A percentile compares a stretch with the other conserved stretches of the same genome.
These are phyloP conservation scores for Entonaema liquescens DNA, from an alignment of 495 filamentous ascomycete species.

Conservation along the genomic window DNA sequence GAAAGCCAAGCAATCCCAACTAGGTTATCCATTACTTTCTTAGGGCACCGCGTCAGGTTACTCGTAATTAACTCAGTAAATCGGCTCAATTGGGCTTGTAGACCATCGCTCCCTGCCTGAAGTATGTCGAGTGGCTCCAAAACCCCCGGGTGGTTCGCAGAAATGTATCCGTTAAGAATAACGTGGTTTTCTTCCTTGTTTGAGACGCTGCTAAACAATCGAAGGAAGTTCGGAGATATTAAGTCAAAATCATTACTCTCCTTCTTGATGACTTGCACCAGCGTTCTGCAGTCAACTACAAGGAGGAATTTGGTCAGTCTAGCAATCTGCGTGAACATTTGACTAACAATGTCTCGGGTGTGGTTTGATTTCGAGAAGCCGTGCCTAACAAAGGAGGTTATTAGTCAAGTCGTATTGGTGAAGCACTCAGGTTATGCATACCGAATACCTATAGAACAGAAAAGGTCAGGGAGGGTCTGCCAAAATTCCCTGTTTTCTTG, in stretches of 20 bases:
- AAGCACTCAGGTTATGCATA: slow-evolving; percentile 20
- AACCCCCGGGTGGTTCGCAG: slow-evolving; percentile 11
- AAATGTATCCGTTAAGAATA: slow-evolving; percentile 16
- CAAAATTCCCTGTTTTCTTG: slow-evolving; percentile 49
- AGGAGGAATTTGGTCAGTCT: slow-evolving; percentile 42
- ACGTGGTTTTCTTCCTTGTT: slow-evolving; percentile 25
- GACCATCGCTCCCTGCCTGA: slow-evolving; percentile 33
- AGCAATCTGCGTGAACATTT: slow-evolving; percentile 36
- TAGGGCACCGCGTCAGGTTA: slow-evolving; percentile 51
- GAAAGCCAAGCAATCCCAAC: slow-evolving; percentile 48
- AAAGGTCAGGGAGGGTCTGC: slow-evolving; percentile 39
- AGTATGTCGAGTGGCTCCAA: slow-evolving; percentile 35
- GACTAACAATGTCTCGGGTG: slow-evolving; percentile 37
- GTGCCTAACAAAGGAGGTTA: slow-evolving; percentile 13
- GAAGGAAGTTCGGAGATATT: slow-evolving; percentile 42
- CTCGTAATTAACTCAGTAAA: slow-evolving; percentile 47
- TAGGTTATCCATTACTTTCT: slow-evolving; percentile 53
- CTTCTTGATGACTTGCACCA: slow-evolving; percentile 14
- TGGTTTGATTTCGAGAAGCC: slow-evolving; percentile 30
- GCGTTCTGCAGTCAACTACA: slow-evolving; percentile 31
- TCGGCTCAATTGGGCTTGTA: slow-evolving; percentile 22
- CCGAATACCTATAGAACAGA: slow-evolving; percentile 36
- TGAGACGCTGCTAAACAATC: slow-evolving; percentile 26
- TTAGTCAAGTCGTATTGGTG: slow-evolving; percentile 8
- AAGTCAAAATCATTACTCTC: slow-evolving; percentile 34